Percentiles rank a stretch among this genome's conserved stretches.
These are phyloP conservation scores for Dichomitus squalens DNA, from an alignment of 1,284 basidiomycete genomes.

Conservation along the genomic window DNA sequence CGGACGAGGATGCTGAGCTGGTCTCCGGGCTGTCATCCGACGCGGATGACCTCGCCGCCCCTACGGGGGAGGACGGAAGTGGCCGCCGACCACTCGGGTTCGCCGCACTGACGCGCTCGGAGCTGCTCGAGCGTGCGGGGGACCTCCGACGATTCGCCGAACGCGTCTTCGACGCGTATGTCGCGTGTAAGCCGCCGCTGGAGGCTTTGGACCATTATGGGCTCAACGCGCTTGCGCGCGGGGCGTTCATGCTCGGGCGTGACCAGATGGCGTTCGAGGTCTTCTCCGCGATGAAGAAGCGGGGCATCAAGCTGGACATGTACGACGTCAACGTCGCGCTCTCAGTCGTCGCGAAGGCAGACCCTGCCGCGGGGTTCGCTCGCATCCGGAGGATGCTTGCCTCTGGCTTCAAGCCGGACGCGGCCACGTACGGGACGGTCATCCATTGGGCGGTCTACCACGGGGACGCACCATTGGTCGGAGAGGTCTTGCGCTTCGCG, in stretches of 20 bases:
- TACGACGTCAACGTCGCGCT: slow-evolving; percentile 67
- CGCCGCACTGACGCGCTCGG: slow-evolving; percentile 10
- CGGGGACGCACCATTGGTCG: slow-evolving; percentile 46
- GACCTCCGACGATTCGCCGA: slow-evolving; percentile 45
- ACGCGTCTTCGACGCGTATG: slow-evolving; percentile 49
- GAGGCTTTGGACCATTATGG: slow-evolving; percentile 48
- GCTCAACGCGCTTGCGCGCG: slow-evolving; percentile 63
- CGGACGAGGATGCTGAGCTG: neutral
- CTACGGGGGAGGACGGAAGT: neutral
- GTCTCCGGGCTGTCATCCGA: slow-evolving; percentile 7
- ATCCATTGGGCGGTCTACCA: slow-evolving; percentile 55
- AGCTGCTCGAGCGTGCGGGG: slow-evolving; percentile 22
- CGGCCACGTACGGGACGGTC: slow-evolving; percentile 59
- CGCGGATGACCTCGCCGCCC: slow-evolving; percentile 1
- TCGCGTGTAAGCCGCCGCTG: slow-evolving; percentile 46
- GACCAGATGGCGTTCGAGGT: slow-evolving; percentile 47
- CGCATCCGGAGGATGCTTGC: slow-evolving; percentile 53
- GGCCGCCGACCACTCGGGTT: neutral
- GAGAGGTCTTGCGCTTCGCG: slow-evolving; percentile 44
- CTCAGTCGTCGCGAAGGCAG: slow-evolving; percentile 50
- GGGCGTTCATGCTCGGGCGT: slow-evolving; percentile 58
- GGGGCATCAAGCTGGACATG: slow-evolving; percentile 57
- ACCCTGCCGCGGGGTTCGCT: slow-evolving; percentile 46
- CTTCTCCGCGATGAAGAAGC: slow-evolving; percentile 49
- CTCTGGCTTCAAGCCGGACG: slow-evolving; percentile 50